Conservation (phyloP, 2,329 filamentous ascomycete species). For the Eurotiales sp. region DNA sequence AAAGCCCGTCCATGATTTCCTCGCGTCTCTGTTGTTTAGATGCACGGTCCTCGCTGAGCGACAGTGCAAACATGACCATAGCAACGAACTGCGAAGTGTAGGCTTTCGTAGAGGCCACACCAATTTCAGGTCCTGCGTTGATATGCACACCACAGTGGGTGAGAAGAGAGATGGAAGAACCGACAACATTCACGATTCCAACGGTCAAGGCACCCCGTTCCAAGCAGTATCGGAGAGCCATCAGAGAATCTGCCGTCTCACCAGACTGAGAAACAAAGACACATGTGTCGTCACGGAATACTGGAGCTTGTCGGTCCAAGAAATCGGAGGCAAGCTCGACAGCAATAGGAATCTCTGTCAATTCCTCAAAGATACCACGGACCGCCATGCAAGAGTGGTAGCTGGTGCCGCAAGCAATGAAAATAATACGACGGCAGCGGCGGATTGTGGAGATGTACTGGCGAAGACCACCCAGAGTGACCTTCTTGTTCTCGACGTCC, state of each 20-base stretch:
- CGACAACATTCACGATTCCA: conserved; percentile 97
- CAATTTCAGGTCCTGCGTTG: conserved; percentile 97
- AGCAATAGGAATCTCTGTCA: conserved; percentile 95
- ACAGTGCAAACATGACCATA: conserved; percentile 99
- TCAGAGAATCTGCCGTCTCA: conserved; percentile 94
- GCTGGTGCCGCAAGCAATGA: conserved; percentile 97
- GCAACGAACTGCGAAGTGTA: conserved; percentile 99
- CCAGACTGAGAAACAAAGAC: conserved; percentile 98
- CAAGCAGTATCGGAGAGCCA: conserved; percentile 96
- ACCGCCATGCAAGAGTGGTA: conserved; percentile 99
- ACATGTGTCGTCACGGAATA: conserved; percentile 99
- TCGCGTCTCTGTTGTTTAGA: conserved; percentile 88
- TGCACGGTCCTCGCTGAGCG: conserved; percentile 90
- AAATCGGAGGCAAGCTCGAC: conserved; percentile 98
- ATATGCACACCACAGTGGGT: conserved; percentile 99
- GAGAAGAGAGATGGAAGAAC: conserved; percentile 95
- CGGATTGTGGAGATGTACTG: conserved; percentile 97
- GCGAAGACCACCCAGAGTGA: conserved; percentile 90
- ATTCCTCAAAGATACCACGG: conserved; percentile 93
- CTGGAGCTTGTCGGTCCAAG: conserved; percentile 90
- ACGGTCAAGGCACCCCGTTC: conserved; percentile 96
- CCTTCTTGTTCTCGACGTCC: conserved; percentile 86
- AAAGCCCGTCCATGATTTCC: conserved; percentile 93
- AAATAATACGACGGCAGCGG: conserved; percentile 94
- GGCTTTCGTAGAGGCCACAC: conserved; percentile 97